Conservation (phyloP, 345 rosid species). For the Linum usitatissimum region DNA sequence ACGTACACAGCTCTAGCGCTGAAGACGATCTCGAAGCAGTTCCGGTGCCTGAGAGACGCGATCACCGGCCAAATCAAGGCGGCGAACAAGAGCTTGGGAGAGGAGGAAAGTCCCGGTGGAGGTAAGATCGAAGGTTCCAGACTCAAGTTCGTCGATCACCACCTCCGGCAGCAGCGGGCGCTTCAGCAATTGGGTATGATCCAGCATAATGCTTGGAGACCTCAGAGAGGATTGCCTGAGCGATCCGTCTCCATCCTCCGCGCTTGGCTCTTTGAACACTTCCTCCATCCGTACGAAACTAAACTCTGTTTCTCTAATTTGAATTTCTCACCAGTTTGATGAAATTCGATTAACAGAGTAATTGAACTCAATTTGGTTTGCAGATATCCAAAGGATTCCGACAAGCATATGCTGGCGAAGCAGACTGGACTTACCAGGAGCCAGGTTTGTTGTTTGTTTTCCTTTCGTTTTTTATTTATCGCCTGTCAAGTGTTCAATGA, state of each 20-base stretch:
- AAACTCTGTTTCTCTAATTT: neutral
- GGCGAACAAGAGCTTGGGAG: slow-evolving; percentile 45
- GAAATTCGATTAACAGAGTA: neutral
- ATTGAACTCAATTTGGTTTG: neutral
- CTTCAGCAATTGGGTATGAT: slow-evolving; percentile 48
- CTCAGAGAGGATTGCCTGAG: slow-evolving; percentile 79
- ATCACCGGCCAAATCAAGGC: slow-evolving; percentile 47
- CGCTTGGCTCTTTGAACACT: slow-evolving; percentile 81
- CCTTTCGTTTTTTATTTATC: no score
- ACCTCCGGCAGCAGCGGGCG: slow-evolving; percentile 41
- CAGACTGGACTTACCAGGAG: slow-evolving; percentile 75
- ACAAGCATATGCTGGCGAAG: slow-evolving; percentile 68
- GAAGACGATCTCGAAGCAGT: slow-evolving; percentile 63
- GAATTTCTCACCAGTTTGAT: neutral
- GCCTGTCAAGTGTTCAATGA: neutral
- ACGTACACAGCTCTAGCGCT: slow-evolving; percentile 58
- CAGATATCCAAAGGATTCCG: slow-evolving; percentile 79
- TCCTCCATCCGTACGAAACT: slow-evolving; percentile 67
- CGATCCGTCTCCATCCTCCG: slow-evolving; percentile 65
- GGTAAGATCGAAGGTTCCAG: slow-evolving; percentile 36
- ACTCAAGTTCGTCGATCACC: slow-evolving; percentile 40
- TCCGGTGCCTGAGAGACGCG: slow-evolving; percentile 55
- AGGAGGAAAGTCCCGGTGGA: slow-evolving; percentile 36
- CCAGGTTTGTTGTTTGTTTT: slow-evolving; percentile 34
- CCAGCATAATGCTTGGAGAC: slow-evolving; percentile 61